Conservation (phyloP, 139 green algal genomes). For the Pseudopediastrum boryanum region DNA sequence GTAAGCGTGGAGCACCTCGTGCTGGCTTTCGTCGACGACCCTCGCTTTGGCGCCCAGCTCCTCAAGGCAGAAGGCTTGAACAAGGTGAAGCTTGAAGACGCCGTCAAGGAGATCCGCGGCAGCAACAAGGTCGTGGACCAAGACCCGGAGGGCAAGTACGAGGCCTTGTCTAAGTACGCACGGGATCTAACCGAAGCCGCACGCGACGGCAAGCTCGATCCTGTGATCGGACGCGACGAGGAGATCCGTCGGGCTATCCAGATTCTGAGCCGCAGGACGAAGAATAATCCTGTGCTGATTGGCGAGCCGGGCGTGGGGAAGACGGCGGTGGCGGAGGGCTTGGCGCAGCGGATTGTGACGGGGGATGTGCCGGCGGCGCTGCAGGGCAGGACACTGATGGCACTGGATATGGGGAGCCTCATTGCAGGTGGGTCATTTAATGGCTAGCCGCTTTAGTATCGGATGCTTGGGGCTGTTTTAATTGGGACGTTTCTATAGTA, state of each 20-base stretch:
- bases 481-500: too few relatives aligned
- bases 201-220: slow-evolving; percentile 83
- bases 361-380: slow-evolving; percentile 92
- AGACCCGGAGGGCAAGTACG: slow-evolving; percentile 98
- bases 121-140: slow-evolving; percentile 82
- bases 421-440: too few relatives aligned
- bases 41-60: slow-evolving; percentile 72
- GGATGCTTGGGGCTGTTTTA: too few relatives aligned
- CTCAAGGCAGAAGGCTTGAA: slow-evolving; percentile 73
- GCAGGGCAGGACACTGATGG: slow-evolving; percentile 84
- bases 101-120: slow-evolving; percentile 74
- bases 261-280: slow-evolving; percentile 93
- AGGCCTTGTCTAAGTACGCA: slow-evolving; percentile 93
- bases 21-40: slow-evolving; percentile 84
- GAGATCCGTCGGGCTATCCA: slow-evolving; percentile 81
- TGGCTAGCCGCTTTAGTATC: too few relatives aligned
- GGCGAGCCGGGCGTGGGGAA: slow-evolving; percentile 93
- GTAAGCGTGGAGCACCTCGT: slow-evolving; percentile 96
- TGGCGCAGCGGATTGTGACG: slow-evolving; percentile 95
- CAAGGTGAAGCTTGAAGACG: slow-evolving; percentile 72
- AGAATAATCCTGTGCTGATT: slow-evolving; percentile 99
- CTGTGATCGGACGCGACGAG: slow-evolving; percentile 88
- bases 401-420: slow-evolving; percentile 94
- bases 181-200: slow-evolving; percentile 90
- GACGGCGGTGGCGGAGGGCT: slow-evolving; percentile 91